Base-by-base conservation (phyloP, 192 early-diverging fungal species). In the Rhizophagus clarus region DNA sequence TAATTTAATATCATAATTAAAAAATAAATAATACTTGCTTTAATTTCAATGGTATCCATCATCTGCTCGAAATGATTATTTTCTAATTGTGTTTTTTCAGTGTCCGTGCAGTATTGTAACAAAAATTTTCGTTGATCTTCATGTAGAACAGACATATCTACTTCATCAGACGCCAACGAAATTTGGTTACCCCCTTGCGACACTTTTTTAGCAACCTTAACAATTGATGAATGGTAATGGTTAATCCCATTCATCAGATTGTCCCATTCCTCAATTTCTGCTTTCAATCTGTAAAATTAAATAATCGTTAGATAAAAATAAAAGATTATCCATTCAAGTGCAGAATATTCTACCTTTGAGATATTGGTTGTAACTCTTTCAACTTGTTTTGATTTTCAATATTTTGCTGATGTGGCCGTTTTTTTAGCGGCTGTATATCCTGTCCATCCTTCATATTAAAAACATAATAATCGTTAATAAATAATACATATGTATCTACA, bases 381-480 rank as follows among this genome's bases (percentile, higher is more conserved):
- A 80, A 74, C 63, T 77, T 79, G 61, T 85, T 85, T 28, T 34
- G 69, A 22, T 78, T 82, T 64, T 60, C 60, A 14, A 79, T 64
- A 79, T 89, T 87, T 64, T 83, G 81, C 17, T 85, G 88, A 76
- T 89, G 85, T 47, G 83, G 84, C 11, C 81, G 49, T 32, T 79
- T 80, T 49, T 79, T 86, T 26, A 71, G 60, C 8, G 66, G 28
- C 9, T 14, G 20, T 14, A 5, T 0, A 34, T 61, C 29, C n/a
- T 61, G 37, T 10, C 11, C 73, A 74, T 61, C 22, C 60, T 74
- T 24, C 22, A 61, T 34, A 61, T 37, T 29, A 22, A 61, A 74
- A 45, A 20, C 56, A 40, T 40, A 8, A 40, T 10, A 40, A 31
- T 73, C 37, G 37, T 40, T 28, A 11, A 71, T 34, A 37, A 42